phyloP scores from a whole-genome alignment of 1,139 yeast species.

The Candida dubliniensis region DNA sequence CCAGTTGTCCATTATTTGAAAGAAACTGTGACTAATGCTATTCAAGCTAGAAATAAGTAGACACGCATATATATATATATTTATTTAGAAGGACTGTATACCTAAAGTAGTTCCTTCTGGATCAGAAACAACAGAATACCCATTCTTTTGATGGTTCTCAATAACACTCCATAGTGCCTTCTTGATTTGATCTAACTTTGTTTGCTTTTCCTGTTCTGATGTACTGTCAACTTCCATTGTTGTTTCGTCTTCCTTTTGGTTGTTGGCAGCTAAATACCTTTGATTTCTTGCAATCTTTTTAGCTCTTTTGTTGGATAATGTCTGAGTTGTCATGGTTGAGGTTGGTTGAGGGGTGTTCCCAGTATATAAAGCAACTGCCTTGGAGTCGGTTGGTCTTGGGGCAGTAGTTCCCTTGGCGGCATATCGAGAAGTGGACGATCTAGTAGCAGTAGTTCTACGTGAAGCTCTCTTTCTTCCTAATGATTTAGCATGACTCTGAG shows the following conservation, averaged over 20 bases:
- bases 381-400: constrained; percentile 52
- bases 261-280: constrained; percentile 63
- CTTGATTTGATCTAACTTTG: constrained; percentile 52
- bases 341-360: constrained; percentile 35
- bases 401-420: constrained; percentile 30
- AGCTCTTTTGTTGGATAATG: constrained; percentile 77
- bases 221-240: constrained; percentile 50
- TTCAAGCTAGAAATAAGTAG: constrained; percentile 13
- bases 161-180: constrained; percentile 69
- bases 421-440: constrained; percentile 48
- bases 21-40: constrained; percentile 46
- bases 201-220: constrained; percentile 25
- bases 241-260: constrained; percentile 42
- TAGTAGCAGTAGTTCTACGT: constrained; percentile 49
- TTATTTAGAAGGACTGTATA: constrained; percentile 50
- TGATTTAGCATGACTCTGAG: constrained; percentile 54
- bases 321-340: constrained; percentile 54
- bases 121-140: constrained; percentile 43
- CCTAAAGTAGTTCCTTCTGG: constrained; percentile 88
- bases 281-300: constrained; percentile 80
- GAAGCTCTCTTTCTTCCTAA: constrained; percentile 59
- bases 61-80: not conserved
- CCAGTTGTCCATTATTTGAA: constrained; percentile 71
- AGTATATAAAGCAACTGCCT: constrained; percentile 63
- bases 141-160: constrained; percentile 48